Evolutionary conservation across 2,329 filamentous ascomycete genomes (phyloP).

Genomic region (Diaporthe velutina): DNA sequence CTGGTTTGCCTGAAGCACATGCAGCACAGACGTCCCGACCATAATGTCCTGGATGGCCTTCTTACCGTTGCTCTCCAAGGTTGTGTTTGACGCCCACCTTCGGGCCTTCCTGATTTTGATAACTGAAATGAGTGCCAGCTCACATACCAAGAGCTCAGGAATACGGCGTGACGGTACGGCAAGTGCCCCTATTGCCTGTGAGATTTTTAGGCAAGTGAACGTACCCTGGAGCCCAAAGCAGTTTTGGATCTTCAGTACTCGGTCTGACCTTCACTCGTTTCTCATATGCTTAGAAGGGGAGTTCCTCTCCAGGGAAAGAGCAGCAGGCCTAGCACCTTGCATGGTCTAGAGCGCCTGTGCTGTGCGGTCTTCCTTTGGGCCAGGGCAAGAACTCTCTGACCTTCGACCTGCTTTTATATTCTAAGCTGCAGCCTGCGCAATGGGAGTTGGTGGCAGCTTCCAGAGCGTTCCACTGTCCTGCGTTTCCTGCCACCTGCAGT

Average conservation of each 20-base stretch:
- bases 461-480: constrained; percentile 14
- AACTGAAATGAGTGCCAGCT: background rate
- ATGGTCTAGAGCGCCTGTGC: background rate
- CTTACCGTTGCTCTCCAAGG: background rate
- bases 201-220: background rate
- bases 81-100: background rate
- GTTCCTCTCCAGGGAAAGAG: constrained; percentile 13
- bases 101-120: background rate
- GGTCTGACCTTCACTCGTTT: background rate
- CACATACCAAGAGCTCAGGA: background rate
- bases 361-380: background rate
- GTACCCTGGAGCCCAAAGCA: background rate
- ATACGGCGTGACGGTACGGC: background rate
- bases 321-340: background rate
- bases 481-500: constrained; percentile 26
- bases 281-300: background rate
- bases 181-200: background rate
- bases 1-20: background rate
- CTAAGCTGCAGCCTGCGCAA: constrained; percentile 2
- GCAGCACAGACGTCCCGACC: background rate
- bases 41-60: background rate
- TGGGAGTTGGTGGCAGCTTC: constrained; percentile 27
- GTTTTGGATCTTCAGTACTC: background rate
- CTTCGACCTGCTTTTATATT: background rate
- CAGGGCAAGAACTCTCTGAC: constrained; percentile 7